Conservation (phyloP, 345 rosid genomes). For the Raphanus sativus region DNA sequence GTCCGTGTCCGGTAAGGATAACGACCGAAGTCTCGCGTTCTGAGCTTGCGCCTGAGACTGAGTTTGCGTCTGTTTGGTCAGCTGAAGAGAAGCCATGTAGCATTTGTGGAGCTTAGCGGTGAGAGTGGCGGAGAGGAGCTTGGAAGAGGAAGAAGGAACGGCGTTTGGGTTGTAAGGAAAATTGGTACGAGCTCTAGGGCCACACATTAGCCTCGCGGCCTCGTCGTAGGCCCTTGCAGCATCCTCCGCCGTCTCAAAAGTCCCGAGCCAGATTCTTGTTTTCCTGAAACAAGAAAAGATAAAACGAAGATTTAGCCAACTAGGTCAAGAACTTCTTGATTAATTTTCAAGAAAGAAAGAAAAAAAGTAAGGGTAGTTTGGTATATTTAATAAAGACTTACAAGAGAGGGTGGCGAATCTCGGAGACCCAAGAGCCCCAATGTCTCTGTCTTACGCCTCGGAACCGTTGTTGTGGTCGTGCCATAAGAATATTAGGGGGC, state of each 20-base stretch:
- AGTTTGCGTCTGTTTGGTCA: constrained; percentile 59
- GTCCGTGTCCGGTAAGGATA: constrained; percentile 15
- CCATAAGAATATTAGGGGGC: constrained; percentile 50
- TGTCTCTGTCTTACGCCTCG: constrained; percentile 98
- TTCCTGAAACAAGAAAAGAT: constrained; percentile 52
- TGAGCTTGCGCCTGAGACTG: constrained; percentile 18
- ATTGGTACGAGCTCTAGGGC: constrained; percentile 89
- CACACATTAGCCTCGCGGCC: constrained; percentile 98
- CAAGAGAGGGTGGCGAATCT: constrained; percentile 95
- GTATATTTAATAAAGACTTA: constrained; percentile 34
- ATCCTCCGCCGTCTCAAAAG: constrained; percentile 95
- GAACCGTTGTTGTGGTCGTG: constrained; percentile 92
- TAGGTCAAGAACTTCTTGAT: background rate
- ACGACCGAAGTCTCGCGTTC: background rate
- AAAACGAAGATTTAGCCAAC: background rate
- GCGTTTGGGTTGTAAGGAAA: constrained; percentile 81
- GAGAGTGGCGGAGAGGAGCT: constrained; percentile 86
- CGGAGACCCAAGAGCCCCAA: constrained; percentile 99
- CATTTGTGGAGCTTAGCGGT: constrained; percentile 89
- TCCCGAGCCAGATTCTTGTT: constrained; percentile 96
- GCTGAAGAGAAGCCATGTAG: constrained; percentile 90
- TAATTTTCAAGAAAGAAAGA: background rate
- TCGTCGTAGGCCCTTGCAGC: constrained; percentile 97
- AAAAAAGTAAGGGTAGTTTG: background rate
- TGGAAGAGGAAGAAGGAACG: constrained; percentile 67